Evolutionary conservation across 2,329 filamentous ascomycete species (phyloP).

Genomic region (Ceratocystis alfenasii): DNA sequence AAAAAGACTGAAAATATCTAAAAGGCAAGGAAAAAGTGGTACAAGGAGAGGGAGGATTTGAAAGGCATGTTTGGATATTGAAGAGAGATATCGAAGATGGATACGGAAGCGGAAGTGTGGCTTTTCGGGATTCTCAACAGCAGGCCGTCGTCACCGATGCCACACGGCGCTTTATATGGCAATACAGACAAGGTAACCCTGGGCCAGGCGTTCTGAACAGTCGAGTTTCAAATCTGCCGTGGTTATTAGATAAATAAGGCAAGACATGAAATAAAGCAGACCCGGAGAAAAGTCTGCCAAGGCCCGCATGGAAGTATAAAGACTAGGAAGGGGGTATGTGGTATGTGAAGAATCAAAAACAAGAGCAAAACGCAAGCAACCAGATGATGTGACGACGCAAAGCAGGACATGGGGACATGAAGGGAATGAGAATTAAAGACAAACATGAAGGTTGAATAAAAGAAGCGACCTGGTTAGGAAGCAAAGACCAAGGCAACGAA

Average conservation of each 20-base stretch:
- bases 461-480: neutral
- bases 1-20: neutral
- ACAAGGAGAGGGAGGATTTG: conserved; percentile 8
- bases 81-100: conserved; percentile 18
- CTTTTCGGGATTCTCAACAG: no score
- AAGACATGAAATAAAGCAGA: no score
- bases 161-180: no score
- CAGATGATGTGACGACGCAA: conserved; percentile 17
- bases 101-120: no score
- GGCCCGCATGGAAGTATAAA: neutral
- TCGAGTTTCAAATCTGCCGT: no score
- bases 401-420: conserved; percentile 21
- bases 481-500: conserved; percentile 2
- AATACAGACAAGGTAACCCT: no score
- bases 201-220: no score
- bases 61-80: conserved; percentile 13
- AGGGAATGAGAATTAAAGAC: conserved; percentile 21
- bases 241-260: no score
- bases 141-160: no score
- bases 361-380: conserved; percentile 8
- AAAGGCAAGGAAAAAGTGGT: neutral
- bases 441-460: conserved; percentile 15
- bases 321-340: conserved; percentile 8
- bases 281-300: no score
- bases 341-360: conserved; percentile 15